Evolutionary conservation across 805 yeast species (phyloP), one percentile per base, ranked within the genome.

Genomic region (Wickerhamomyces chambardii): DNA sequence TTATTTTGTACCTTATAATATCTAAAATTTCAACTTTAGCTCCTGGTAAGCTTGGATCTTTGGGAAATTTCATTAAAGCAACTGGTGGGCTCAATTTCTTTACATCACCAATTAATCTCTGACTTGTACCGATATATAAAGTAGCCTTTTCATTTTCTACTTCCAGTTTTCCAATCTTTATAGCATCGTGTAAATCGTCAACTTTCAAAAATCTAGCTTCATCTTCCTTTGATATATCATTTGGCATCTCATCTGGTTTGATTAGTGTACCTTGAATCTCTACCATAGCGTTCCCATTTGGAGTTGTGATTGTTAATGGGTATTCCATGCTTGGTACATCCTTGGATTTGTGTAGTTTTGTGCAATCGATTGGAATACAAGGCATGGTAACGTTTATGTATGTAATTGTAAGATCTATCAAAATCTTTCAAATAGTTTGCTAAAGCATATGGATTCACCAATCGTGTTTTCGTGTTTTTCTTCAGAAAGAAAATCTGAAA

Each of bases 231-330:
- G 60, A 45, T 16, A 58, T 48, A 6, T 50, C 48, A 2, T 41
- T 44, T 6, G 68, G 65, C 17, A 49, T 47, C 16, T 46, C 47
- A 4, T 47, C 38, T 1, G 79, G 78, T 4, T 77, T 49, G 37
- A 74, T 72, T 28, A 82, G 53, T 26, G 77, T 84, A 9, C 92
- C 92, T 49, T 82, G 92, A 15, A 82, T 80, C 51, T 82, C 92
- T 15, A 82, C 40, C 15, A 82, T 46, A 3, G 72, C 65, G 30
- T 75, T 65, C 1, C 90, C 92, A 30, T 60, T 55, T 1, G 77
- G 68, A 0, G 89, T 76, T 2, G 68, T 44, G 3, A 75, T 50
- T 2, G 44, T 36, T 3, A 31, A 15, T 15, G 44, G 43, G 6
- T 24, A 24, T 12, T 14, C n/a, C 12, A 21, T 21, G n/a, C n/a